Percentiles rank a stretch among this genome's conserved stretches.
These are phyloP conservation scores for Glutinoglossum americanum DNA, from an alignment of 495 filamentous ascomycete genomes.

Conservation along the genomic window DNA sequence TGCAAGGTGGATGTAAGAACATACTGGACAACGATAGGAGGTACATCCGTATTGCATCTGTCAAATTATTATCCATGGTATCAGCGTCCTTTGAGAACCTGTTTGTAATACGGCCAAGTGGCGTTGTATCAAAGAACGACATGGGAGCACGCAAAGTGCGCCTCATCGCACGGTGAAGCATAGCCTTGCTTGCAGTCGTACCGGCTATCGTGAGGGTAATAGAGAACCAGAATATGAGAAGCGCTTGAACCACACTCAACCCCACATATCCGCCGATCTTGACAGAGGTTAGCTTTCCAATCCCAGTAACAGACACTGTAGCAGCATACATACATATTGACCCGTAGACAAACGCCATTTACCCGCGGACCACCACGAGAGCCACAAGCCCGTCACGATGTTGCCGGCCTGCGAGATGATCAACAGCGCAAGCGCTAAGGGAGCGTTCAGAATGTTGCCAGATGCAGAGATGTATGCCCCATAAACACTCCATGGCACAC, in stretches of 20 bases:
- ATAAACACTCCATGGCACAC: constrained; percentile 9
- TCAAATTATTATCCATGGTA: constrained; percentile 20
- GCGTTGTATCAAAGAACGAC: constrained; percentile 27
- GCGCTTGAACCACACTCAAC: constrained; percentile 13
- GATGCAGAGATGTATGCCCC: constrained; percentile 12
- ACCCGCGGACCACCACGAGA: constrained; percentile 14
- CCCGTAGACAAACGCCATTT: constrained; percentile 6
- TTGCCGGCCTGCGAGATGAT: constrained; percentile 7
- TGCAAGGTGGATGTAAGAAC: constrained; percentile 4
- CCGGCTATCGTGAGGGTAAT: constrained; percentile 13
- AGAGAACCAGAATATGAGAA: constrained; percentile 10
- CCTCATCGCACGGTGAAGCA: constrained; percentile 2
- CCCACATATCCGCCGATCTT: constrained; percentile 9
- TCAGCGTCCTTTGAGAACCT: constrained; percentile 27
- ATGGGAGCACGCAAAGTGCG: constrained; percentile 9
- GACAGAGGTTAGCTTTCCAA: background rate
- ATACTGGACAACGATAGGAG: constrained; percentile 23
- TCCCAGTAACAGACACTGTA: too few species aligned
- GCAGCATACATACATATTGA: background rate
- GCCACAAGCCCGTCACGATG: constrained; percentile 8
- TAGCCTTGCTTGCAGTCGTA: constrained; percentile 1
- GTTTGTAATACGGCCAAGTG: constrained; percentile 28
- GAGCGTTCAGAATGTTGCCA: constrained; percentile 6
- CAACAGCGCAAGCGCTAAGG: constrained; percentile 7
- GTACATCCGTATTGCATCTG: constrained; percentile 9